Evolutionary conservation across 495 filamentous ascomycete genomes (phyloP).

Genomic region (Aspergillus mulundensis): DNA sequence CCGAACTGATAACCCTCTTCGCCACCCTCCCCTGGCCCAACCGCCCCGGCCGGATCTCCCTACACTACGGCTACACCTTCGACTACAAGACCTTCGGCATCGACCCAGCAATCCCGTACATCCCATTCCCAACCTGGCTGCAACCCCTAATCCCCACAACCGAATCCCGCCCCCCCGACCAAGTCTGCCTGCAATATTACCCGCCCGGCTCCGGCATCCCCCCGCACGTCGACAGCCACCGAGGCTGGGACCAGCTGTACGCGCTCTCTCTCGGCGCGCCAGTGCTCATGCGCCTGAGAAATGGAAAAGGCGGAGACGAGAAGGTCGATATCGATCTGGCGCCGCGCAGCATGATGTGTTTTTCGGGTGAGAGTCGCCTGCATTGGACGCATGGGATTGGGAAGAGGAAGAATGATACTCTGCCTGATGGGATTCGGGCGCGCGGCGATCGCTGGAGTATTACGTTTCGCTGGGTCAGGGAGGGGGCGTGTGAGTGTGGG

Average conservation of each 20-base stretch:
- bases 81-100: slow-evolving; percentile 43
- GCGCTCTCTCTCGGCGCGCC: slow-evolving; percentile 36
- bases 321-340: slow-evolving; percentile 31
- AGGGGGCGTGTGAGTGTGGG: slow-evolving; percentile 38
- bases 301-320: slow-evolving; percentile 18
- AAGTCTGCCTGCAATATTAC: slow-evolving; percentile 43
- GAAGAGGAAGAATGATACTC: slow-evolving; percentile 37
- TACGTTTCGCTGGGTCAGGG: slow-evolving; percentile 38
- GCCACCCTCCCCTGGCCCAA: slow-evolving; percentile 32
- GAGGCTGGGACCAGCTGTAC: slow-evolving; percentile 39
- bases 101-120: slow-evolving; percentile 36
- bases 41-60: slow-evolving; percentile 33
- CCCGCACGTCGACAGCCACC: slow-evolving; percentile 38
- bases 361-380: slow-evolving; percentile 32
- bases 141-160: slow-evolving; percentile 34
- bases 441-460: slow-evolving; percentile 37
- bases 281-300: slow-evolving; percentile 34
- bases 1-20: slow-evolving; percentile 32
- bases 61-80: slow-evolving; percentile 43
- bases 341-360: slow-evolving; percentile 37
- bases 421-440: slow-evolving; percentile 29
- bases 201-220: slow-evolving; percentile 40
- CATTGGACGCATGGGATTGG: slow-evolving; percentile 44
- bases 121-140: slow-evolving; percentile 38
- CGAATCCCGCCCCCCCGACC: slow-evolving; percentile 34